A percentile compares a stretch with the other conserved stretches of the same genome.
These are phyloP conservation scores for Argentina anserina DNA, from an alignment of 306 rosid genomes.

Conservation along the genomic window DNA sequence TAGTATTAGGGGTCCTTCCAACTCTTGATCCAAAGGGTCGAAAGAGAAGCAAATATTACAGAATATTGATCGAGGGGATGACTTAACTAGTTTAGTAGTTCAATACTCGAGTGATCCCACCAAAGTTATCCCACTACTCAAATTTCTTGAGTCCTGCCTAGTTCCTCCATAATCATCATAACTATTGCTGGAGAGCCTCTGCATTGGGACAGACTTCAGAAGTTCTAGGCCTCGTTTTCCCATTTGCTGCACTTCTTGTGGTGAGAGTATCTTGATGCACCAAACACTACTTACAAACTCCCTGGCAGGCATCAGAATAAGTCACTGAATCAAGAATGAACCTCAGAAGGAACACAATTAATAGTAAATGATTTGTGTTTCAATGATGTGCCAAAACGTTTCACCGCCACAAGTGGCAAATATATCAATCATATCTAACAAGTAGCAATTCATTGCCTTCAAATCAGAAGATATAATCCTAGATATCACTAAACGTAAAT, in stretches of 20 bases:
- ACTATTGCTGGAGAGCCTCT: conserved; percentile 67
- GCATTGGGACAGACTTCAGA: conserved; percentile 68
- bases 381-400: neutral
- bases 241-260: conserved; percentile 94
- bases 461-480: neutral
- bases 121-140: conserved; percentile 64
- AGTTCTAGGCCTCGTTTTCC: conserved; percentile 77
- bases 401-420: neutral
- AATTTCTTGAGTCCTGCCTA: conserved; percentile 75
- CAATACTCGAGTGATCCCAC: conserved; percentile 85
- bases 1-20: conserved; percentile 45
- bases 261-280: conserved; percentile 97
- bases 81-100: conserved; percentile 39
- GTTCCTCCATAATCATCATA: conserved; percentile 61
- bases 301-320: conserved; percentile 46
- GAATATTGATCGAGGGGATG: conserved; percentile 23
- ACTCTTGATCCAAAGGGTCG: conserved; percentile 30
- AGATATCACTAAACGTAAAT: neutral
- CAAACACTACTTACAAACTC: conserved; percentile 93
- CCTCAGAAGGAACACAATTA: neutral
- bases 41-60: conserved; percentile 52
- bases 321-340: neutral
- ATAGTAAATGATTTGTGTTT: neutral
- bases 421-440: neutral
- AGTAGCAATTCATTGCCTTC: neutral